Conservation (phyloP, 148 eudicot species). For the Rhododendron ovatum region DNA sequence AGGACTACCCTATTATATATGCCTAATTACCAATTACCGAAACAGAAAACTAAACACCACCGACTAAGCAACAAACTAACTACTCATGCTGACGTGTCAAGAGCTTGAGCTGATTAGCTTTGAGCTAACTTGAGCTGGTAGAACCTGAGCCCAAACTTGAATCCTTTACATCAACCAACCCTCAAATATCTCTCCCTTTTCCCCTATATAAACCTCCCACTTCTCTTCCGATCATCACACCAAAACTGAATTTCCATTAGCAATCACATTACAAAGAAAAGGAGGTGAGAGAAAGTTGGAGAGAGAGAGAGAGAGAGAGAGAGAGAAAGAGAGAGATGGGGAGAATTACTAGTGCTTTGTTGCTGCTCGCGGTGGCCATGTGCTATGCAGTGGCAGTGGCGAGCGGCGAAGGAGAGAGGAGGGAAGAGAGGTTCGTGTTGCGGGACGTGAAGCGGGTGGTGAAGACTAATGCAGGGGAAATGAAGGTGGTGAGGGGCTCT, state of each 20-base stretch:
- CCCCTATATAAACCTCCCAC: not conserved
- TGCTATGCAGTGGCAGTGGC: slow-evolving; percentile 18
- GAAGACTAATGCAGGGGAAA: slow-evolving; percentile 72
- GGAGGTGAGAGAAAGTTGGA: not conserved
- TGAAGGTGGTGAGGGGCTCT: slow-evolving; percentile 54
- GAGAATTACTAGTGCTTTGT: slow-evolving; percentile 15
- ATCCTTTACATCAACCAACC: not conserved
- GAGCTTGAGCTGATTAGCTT: no score
- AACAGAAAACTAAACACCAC: no score
- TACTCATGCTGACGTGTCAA: no score
- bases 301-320: not conserved
- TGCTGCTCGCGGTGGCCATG: slow-evolving; percentile 18
- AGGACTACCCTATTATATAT: no score
- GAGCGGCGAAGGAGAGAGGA: not conserved
- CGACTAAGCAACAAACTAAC: no score
- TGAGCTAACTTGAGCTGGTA: no score
- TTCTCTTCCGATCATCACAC: not conserved
- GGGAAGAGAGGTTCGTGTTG: slow-evolving; percentile 40
- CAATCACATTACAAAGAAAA: not conserved
- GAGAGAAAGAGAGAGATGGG: not conserved
- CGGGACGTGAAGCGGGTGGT: slow-evolving; percentile 46
- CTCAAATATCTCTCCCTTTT: not conserved
- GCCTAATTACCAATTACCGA: no score
- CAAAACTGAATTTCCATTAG: not conserved
- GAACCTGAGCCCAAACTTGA: no score